Evolutionary conservation across 441 rosid species (phyloP).

Genomic region (California macrophylla): DNA sequence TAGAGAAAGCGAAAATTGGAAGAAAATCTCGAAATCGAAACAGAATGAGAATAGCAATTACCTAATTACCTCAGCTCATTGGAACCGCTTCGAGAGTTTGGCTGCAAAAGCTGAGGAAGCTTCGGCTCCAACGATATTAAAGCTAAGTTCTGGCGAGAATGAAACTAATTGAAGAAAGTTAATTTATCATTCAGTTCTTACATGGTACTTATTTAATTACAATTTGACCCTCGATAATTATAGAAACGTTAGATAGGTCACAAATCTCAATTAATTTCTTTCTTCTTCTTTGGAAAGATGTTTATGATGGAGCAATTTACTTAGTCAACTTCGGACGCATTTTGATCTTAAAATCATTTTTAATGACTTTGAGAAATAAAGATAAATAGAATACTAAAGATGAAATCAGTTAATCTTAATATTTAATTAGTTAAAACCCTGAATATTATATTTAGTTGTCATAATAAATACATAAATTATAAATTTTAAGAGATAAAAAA

Average conservation of each 20-base stretch:
- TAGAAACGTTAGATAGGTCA: not conserved
- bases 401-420: too few species aligned
- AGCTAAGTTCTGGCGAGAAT: not conserved
- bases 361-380: too few species aligned
- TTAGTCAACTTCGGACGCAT: not conserved
- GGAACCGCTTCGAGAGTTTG: slow-evolving; percentile 1
- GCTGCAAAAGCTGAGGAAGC: not conserved
- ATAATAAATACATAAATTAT: too few species aligned
- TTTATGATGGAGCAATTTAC: not conserved
- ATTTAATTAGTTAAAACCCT: too few species aligned
- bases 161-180: not conserved
- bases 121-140: not conserved
- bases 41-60: not conserved
- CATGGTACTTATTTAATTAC: not conserved
- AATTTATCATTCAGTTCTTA: not conserved
- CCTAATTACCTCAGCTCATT: not conserved
- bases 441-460: too few species aligned
- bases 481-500: too few species aligned
- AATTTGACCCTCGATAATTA: not conserved
- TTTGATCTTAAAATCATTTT: too few species aligned
- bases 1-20: not conserved
- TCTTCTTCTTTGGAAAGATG: too few species aligned
- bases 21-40: not conserved
- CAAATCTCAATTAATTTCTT: too few species aligned
- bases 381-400: too few species aligned